Conservation (phyloP, 495 filamentous ascomycete genomes). For the Aspergillus conjunctus region DNA sequence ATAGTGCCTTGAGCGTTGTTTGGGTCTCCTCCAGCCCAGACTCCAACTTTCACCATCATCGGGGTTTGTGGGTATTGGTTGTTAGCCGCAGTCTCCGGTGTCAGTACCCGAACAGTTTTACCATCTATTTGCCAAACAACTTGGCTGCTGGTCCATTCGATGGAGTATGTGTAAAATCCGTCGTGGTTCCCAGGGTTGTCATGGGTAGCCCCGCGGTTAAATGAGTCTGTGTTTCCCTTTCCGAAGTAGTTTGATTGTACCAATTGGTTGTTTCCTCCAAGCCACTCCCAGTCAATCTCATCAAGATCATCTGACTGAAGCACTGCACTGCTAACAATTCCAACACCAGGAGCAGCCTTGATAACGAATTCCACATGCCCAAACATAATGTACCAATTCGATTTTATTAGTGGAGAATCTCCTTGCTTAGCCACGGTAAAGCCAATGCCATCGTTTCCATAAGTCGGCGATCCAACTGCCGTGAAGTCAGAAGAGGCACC, state of each 20-base stretch:
- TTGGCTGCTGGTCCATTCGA: conserved; percentile 73
- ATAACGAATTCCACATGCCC: conserved; percentile 60
- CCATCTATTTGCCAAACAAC: conserved; percentile 78
- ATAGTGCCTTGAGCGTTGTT: conserved; percentile 67
- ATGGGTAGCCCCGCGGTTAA: conserved; percentile 63
- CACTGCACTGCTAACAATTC: conserved; percentile 76
- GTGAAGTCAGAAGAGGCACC: conserved; percentile 71
- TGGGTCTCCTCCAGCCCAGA: conserved; percentile 84
- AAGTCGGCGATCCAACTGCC: conserved; percentile 63
- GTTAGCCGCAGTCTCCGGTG: conserved; percentile 62
- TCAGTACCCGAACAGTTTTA: conserved; percentile 64
- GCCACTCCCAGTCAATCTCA: conserved; percentile 90
- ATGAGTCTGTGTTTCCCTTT: conserved; percentile 70
- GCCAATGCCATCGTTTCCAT: conserved; percentile 72
- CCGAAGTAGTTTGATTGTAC: conserved; percentile 87
- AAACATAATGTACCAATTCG: conserved; percentile 76
- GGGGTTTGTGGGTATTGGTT: conserved; percentile 83
- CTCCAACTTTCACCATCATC: conserved; percentile 79
- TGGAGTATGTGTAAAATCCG: conserved; percentile 79
- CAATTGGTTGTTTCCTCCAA: conserved; percentile 62
- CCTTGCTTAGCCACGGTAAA: conserved; percentile 85
- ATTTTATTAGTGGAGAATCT: conserved; percentile 80
- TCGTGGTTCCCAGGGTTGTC: conserved; percentile 51
- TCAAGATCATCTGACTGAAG: conserved; percentile 83
- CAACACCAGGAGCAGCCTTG: conserved; percentile 62